These are phyloP conservation scores for Xylaria longipes DNA, from an alignment of 495 filamentous ascomycete species.

Conservation along the genomic window DNA sequence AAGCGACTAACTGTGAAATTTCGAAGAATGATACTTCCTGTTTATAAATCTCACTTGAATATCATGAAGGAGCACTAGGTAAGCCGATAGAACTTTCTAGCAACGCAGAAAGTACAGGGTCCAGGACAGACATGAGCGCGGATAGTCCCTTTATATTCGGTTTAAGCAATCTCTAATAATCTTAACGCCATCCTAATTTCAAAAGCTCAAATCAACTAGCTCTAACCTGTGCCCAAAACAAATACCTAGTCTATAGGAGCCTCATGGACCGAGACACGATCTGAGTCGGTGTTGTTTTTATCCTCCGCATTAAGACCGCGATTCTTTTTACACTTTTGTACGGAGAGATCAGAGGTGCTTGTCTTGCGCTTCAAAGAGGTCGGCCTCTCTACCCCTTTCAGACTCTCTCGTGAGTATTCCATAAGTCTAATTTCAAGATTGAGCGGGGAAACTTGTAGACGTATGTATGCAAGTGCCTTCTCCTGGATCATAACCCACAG, in stretches of 20 bases:
- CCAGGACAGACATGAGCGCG: too few relatives aligned
- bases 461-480: constrained; percentile 14
- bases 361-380: not conserved
- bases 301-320: not conserved
- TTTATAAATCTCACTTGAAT: not conserved
- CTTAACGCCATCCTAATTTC: not conserved
- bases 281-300: not conserved
- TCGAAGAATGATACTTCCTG: too few relatives aligned
- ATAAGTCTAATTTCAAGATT: not conserved
- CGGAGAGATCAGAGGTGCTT: too few relatives aligned
- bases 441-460: not conserved
- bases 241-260: not conserved
- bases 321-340: too few relatives aligned
- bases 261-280: not conserved
- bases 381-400: too few relatives aligned
- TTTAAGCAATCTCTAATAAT: not conserved
- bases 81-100: not conserved
- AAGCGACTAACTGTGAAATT: not conserved
- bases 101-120: not conserved
- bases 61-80: not conserved
- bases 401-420: too few relatives aligned
- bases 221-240: not conserved
- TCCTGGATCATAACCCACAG: constrained; percentile 11
- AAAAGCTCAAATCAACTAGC: not conserved
- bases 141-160: not conserved